A percentile compares a stretch with the other conserved stretches of the same genome.
phyloP scores from a whole-genome alignment of 805 yeast species.

The Candida germanica region DNA sequence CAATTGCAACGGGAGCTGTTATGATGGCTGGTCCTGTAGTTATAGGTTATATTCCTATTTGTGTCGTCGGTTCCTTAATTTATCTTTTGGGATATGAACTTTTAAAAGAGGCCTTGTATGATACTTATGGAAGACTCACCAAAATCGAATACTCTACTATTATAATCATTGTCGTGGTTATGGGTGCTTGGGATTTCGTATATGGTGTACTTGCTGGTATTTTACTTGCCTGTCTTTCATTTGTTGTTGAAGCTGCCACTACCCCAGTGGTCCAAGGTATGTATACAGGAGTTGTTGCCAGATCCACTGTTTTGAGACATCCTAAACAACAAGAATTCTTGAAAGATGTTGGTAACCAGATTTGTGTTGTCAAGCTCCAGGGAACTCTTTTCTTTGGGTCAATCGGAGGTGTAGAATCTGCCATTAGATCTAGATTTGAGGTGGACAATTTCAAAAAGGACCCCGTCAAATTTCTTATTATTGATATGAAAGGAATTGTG shows the following conservation, averaged over 20 bases:
- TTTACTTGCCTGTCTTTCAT: conserved; percentile 87
- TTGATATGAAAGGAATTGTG: conserved; percentile 81
- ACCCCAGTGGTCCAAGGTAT: conserved; percentile 77
- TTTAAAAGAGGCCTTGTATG: conserved; percentile 79
- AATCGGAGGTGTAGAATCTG: conserved; percentile 83
- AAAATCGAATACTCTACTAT: conserved; percentile 82
- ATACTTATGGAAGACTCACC: conserved; percentile 74
- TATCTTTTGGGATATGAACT: conserved; percentile 89
- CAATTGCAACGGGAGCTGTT: conserved; percentile 72
- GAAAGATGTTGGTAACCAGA: conserved; percentile 84
- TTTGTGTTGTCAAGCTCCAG: conserved; percentile 79
- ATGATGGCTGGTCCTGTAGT: conserved; percentile 88
- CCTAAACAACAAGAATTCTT: conserved; percentile 84
- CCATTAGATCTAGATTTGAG: conserved; percentile 65
- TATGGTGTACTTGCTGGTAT: conserved; percentile 89
- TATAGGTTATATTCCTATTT: conserved; percentile 92
- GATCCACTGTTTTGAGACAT: conserved; percentile 90
- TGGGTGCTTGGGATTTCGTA: conserved; percentile 96
- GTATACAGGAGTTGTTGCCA: conserved; percentile 82
- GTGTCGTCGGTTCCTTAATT: conserved; percentile 92
- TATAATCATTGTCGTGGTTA: conserved; percentile 79
- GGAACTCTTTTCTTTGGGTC: conserved; percentile 95
- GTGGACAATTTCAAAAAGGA: conserved; percentile 44
- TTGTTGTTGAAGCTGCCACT: conserved; percentile 88
- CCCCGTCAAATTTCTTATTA: conserved; percentile 74